These are phyloP conservation scores for Alternaria consortialis DNA, from an alignment of 2,329 filamentous ascomycete species.

Conservation along the genomic window DNA sequence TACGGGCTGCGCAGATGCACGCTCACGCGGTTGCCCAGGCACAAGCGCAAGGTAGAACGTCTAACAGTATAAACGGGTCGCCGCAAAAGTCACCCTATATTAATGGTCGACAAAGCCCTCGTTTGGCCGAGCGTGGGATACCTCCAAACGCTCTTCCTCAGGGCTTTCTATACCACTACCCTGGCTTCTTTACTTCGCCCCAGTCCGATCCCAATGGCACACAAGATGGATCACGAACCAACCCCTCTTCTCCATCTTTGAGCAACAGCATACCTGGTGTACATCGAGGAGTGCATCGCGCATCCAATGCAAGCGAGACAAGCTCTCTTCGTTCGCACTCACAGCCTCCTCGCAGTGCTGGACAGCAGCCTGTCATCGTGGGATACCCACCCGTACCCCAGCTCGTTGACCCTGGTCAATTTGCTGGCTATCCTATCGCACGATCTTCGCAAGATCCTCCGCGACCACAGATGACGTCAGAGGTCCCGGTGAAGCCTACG, in stretches of 20 bases:
- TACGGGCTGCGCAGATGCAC: constrained; percentile 48
- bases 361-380: constrained; percentile 51
- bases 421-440: constrained; percentile 47
- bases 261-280: constrained; percentile 55
- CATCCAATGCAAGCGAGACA: constrained; percentile 55
- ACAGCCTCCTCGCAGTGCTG: constrained; percentile 57
- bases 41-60: constrained; percentile 45
- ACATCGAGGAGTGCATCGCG: constrained; percentile 54
- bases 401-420: constrained; percentile 40
- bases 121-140: constrained; percentile 40
- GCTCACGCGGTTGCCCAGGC: constrained; percentile 50
- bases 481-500: constrained; percentile 34
- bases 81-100: constrained; percentile 51
- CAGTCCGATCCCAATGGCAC: constrained; percentile 47
- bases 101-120: constrained; percentile 45
- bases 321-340: constrained; percentile 59
- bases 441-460: constrained; percentile 45
- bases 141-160: constrained; percentile 47
- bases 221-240: constrained; percentile 57
- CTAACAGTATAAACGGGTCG: constrained; percentile 51
- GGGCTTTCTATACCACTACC: constrained; percentile 58
- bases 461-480: constrained; percentile 27
- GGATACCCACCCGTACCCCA: constrained; percentile 52
- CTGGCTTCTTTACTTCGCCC: constrained; percentile 52
- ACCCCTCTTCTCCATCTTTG: constrained; percentile 60